Evolutionary conservation across 306 rosid species (phyloP).

Genomic region (Lathyrus tuberosus): DNA sequence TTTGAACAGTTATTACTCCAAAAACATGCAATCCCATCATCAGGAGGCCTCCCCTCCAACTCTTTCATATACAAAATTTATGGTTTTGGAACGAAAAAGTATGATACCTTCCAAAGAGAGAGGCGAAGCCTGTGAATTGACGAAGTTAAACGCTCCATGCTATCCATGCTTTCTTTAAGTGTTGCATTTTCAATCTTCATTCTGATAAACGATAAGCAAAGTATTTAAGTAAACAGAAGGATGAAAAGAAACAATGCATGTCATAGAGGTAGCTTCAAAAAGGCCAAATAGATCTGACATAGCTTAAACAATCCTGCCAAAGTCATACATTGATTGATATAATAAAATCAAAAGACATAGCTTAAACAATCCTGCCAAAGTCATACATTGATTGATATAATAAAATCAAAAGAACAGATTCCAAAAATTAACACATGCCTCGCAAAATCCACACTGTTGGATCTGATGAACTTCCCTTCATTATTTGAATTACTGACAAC

Average conservation of each 20-base stretch:
- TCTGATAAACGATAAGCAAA: constrained; percentile 43
- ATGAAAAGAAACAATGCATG: constrained; percentile 30
- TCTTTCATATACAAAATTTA: constrained; percentile 24
- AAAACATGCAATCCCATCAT: constrained; percentile 16
- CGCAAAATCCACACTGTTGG: constrained; percentile 80
- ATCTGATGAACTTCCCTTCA: constrained; percentile 52
- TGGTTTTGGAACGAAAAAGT: constrained; percentile 20
- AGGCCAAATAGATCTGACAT: constrained; percentile 17
- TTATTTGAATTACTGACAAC: constrained; percentile 44
- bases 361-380: constrained; percentile 35
- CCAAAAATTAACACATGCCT: constrained; percentile 59
- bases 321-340: constrained; percentile 32
- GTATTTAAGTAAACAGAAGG: constrained; percentile 24
- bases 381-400: constrained; percentile 36
- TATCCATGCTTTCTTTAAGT: constrained; percentile 82
- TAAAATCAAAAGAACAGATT: constrained; percentile 34
- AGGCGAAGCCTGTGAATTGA: constrained; percentile 82
- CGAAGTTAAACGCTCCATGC: constrained; percentile 72
- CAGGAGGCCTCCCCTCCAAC: constrained; percentile 8
- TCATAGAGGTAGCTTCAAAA: constrained; percentile 18
- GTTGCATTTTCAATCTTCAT: constrained; percentile 88
- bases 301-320: constrained; percentile 36
- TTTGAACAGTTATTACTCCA: not conserved
- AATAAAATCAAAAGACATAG: constrained; percentile 42
- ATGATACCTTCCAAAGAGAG: constrained; percentile 70